Evolutionary conservation across 1,139 yeast genomes (phyloP), one percentile per base, ranked within the genome.

Genomic region (Debaryomyces nepalensis): DNA sequence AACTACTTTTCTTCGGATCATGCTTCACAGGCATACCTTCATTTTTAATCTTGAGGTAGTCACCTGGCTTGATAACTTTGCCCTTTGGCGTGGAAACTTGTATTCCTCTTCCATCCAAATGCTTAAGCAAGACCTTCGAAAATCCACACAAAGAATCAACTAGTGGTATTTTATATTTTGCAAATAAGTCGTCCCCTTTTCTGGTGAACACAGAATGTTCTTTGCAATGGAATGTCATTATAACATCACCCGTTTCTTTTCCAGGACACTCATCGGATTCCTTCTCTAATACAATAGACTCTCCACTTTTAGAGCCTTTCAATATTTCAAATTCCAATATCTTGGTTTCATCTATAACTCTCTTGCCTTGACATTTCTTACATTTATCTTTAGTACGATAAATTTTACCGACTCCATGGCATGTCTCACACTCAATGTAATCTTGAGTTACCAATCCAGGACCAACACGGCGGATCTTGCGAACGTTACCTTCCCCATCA

Each of bases 111-210:
- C 87, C 93, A 61, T 93, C 98, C 44, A 91, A 73, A 53, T 89
- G 95, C 49, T 78, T 78, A n/a, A 86, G 67, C 6, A 90, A 70
- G 8, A 79, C 73, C 45, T 80, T 73, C 10, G 86, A 74, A 55
- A 90, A 86, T 3, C 98, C 98, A 50, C 90, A 79, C 27, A 93
- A 70, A 0, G 97, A 83, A 52, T 93, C 98, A 5, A 82, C 81
- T 40, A 93, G 69, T 2, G 95, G 75, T 26, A 93, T 77, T 12
- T 68, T 72, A 41, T 82, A 66, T 21, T 75, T 69, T 5, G 88
- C 75, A 50, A 77, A 80, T 40, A 93, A 67, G 59, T 91, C 95
- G 49, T 79, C 66, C 10, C 79, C 85, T 33, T 74, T 73, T 46
- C 95, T 75, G 33, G 67, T 68, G 57, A 90, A 85, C 3, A 54